phyloP scores from a whole-genome alignment of 2,329 filamentous ascomycete species.

The Epichloe aotearoae region DNA sequence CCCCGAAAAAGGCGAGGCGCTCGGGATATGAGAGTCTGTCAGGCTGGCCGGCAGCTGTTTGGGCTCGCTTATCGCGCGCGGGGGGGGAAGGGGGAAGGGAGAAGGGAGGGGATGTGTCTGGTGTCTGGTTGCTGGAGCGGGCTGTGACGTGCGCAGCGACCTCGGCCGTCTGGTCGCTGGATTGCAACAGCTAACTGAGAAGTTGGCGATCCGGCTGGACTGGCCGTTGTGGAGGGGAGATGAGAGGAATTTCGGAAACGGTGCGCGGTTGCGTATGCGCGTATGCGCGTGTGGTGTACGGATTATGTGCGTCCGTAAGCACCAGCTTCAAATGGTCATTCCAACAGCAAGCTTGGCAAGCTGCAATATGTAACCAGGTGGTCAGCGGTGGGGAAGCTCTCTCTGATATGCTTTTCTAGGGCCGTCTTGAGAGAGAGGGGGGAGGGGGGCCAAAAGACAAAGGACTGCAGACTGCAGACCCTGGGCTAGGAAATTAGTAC shows the following conservation, averaged over 20 bases:
- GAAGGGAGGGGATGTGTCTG: background rate
- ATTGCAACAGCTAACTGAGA: background rate
- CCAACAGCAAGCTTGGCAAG: background rate
- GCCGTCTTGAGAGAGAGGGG: background rate
- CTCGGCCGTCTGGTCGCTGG: background rate
- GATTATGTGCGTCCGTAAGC: too few relatives aligned
- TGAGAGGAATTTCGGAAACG: background rate
- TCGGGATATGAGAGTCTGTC: background rate
- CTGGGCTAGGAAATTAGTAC: constrained; percentile 2
- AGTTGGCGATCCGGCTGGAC: background rate
- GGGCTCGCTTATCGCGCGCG: background rate
- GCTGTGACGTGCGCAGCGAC: background rate
- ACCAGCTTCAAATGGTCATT: too few relatives aligned
- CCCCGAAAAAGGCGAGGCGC: constrained; percentile 1
- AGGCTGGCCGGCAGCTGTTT: background rate
- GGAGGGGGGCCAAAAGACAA: background rate
- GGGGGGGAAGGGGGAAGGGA: too few relatives aligned
- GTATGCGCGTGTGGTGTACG: background rate
- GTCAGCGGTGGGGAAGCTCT: constrained; percentile 1
- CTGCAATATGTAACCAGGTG: background rate
- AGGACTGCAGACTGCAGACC: background rate
- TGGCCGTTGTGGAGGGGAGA: background rate
- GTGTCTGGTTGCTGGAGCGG: background rate
- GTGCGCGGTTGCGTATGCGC: background rate
- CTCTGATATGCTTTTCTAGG: constrained; percentile 7